These are phyloP conservation scores for Calocybe indica DNA, from an alignment of 768 basidiomycete species.

Conservation along the genomic window DNA sequence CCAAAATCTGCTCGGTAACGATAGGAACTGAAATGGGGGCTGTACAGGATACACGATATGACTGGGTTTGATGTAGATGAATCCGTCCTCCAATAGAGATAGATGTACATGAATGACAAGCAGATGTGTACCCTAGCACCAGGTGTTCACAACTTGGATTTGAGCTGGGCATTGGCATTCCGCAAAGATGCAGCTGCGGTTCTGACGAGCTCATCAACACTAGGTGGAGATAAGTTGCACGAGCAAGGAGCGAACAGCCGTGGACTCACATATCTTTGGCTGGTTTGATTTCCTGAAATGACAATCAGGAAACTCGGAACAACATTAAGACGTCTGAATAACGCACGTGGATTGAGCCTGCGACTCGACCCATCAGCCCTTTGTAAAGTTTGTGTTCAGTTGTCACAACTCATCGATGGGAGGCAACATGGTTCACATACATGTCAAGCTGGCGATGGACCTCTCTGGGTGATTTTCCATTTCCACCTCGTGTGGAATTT, in stretches of 20 bases:
- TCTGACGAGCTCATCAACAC: slow-evolving; percentile 76
- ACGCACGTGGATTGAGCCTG: slow-evolving; percentile 59
- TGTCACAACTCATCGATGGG: not conserved
- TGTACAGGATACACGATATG: too few relatives aligned
- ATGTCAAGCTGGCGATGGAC: slow-evolving; percentile 50
- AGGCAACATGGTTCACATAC: slow-evolving; percentile 30
- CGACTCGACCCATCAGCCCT: slow-evolving; percentile 81
- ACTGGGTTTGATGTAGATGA: not conserved
- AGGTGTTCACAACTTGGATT: too few relatives aligned
- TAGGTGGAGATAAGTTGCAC: slow-evolving; percentile 18
- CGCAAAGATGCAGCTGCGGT: slow-evolving; percentile 58
- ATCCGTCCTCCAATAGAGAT: too few relatives aligned
- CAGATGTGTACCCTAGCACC: too few relatives aligned
- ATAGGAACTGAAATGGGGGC: too few relatives aligned
- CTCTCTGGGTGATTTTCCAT: slow-evolving; percentile 63
- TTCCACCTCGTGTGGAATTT: slow-evolving; percentile 73
- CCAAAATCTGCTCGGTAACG: slow-evolving; percentile 10
- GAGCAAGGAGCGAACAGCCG: slow-evolving; percentile 1
- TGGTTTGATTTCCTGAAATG: slow-evolving; percentile 64
- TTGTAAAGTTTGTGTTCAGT: slow-evolving; percentile 1
- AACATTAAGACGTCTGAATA: not conserved
- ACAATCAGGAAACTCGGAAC: slow-evolving; percentile 4
- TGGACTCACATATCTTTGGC: slow-evolving; percentile 75
- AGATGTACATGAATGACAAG: too few relatives aligned
- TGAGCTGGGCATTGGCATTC: slow-evolving; percentile 33